Evolutionary conservation across 371 early-diverging fungal species (phyloP), one percentile per base, ranked within the genome.

Genomic region (Zychaea mexicana): DNA sequence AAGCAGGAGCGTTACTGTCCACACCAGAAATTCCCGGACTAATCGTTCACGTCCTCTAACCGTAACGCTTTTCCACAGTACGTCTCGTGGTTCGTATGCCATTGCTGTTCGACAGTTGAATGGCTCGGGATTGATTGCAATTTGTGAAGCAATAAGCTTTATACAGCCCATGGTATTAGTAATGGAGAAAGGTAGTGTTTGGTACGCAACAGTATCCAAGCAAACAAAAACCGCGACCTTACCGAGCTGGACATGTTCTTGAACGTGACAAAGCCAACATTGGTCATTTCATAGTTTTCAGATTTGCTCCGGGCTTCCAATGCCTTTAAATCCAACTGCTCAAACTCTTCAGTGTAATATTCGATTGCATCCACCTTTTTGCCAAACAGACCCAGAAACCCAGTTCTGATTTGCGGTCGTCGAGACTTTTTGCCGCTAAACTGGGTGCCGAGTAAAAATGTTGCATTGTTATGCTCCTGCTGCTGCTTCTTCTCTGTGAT

Each of bases 71-170:
- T 72, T 65, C 91, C 91, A 91, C 55, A 80, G 73, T 38, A 92
- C 73, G 74, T 92, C 90, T 42, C 91, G 85, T 5, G 92, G 92
- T 66, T 91, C 92, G 22, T 87, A 90, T 0, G 92, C 91, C 71
- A 81, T 75, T 30, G 62, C 69, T 0, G 87, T 87, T 68, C 88
- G 83, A 63, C 87, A 90, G 8, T 84, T 74, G 58, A 90, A 92
- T 27, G 95, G 88, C 63, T 85, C 70, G 53, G 87, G 73, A 74
- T 81, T 65, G 61, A 85, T 68, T 45, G 87, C 67, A 58, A 80
- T 74, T 73, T 88, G 89, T 17, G 88, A 78, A 1, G 78, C 85
- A 60, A 88, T 73, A 24, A 86, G 76, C 85, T 84, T 67, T 24
- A 45, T 30, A 61, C 36, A 68, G n/a, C n/a, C n/a, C n/a, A n/a